These are phyloP conservation scores for Heterobasidion annosum DNA, from an alignment of 1,284 basidiomycete genomes.

Conservation along the genomic window DNA sequence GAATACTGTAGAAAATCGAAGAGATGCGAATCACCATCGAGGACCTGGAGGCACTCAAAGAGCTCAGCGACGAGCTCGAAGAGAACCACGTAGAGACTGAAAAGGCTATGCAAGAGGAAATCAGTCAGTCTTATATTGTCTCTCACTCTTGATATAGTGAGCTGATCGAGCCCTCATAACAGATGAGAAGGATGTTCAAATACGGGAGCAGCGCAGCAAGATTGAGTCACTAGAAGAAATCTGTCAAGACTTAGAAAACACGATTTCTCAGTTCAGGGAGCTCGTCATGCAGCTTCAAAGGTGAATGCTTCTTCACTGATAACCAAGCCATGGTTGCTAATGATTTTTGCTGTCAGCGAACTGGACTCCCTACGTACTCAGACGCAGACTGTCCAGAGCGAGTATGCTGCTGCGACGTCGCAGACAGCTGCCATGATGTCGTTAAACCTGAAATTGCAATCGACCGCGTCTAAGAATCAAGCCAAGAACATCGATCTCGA, in stretches of 20 bases:
- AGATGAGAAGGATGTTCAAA: constrained; percentile 68
- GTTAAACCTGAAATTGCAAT: constrained; percentile 87
- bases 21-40: constrained; percentile 94
- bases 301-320: constrained; percentile 26
- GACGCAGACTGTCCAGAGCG: constrained; percentile 76
- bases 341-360: constrained; percentile 44
- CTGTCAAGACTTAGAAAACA: constrained; percentile 79
- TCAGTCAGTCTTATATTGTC: constrained; percentile 42
- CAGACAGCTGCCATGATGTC: constrained; percentile 84
- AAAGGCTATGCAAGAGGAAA: constrained; percentile 84
- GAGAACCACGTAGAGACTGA: constrained; percentile 95
- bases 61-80: constrained; percentile 95
- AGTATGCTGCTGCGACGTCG: constrained; percentile 67
- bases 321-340: constrained; percentile 2
- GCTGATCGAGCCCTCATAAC: not conserved
- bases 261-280: constrained; percentile 87
- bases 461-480: constrained; percentile 82
- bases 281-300: constrained; percentile 76
- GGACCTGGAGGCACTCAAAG: constrained; percentile 92
- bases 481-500: constrained; percentile 84
- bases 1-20: constrained; percentile 72
- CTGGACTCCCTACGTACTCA: constrained; percentile 75
- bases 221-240: constrained; percentile 66
- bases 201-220: constrained; percentile 60
- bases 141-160: not conserved